These are phyloP conservation scores for Penicillium coffeae DNA, from an alignment of 495 filamentous ascomycete species.

Conservation along the genomic window DNA sequence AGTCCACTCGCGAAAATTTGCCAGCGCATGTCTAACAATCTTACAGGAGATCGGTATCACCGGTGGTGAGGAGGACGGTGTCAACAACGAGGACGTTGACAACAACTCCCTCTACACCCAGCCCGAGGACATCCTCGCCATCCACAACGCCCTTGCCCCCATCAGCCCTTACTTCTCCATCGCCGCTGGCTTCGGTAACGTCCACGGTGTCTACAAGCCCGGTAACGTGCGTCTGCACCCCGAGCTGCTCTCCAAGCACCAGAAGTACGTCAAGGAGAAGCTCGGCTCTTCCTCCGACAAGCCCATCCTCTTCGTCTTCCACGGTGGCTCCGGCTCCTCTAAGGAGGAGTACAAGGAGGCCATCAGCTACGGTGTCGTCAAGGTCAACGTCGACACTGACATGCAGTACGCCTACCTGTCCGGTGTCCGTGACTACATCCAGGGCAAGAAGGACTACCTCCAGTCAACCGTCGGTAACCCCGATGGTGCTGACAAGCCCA, in stretches of 20 bases:
- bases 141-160: slow-evolving; percentile 73
- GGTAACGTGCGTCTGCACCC: slow-evolving; percentile 96
- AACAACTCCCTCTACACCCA: slow-evolving; percentile 97
- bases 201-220: slow-evolving; percentile 98
- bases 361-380: slow-evolving; percentile 91
- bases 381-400: slow-evolving; percentile 87
- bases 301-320: slow-evolving; percentile 98
- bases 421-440: slow-evolving; percentile 89
- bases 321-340: slow-evolving; percentile 87
- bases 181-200: slow-evolving; percentile 97
- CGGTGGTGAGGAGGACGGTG: slow-evolving; percentile 92
- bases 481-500: slow-evolving; percentile 91
- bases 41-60: slow-evolving; percentile 81
- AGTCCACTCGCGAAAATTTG: too few species aligned
- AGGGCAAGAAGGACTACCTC: slow-evolving; percentile 94
- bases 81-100: slow-evolving; percentile 71
- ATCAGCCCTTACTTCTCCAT: slow-evolving; percentile 96
- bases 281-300: slow-evolving; percentile 63
- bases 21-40: slow-evolving; percentile 1
- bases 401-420: slow-evolving; percentile 71
- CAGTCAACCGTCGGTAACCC: slow-evolving; percentile 85
- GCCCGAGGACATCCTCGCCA: slow-evolving; percentile 88
- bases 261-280: slow-evolving; percentile 81
- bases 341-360: slow-evolving; percentile 86
- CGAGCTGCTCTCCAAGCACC: slow-evolving; percentile 91